These are phyloP conservation scores for Rhodotorula sp. DNA, from an alignment of 1,284 basidiomycete species.

Conservation along the genomic window DNA sequence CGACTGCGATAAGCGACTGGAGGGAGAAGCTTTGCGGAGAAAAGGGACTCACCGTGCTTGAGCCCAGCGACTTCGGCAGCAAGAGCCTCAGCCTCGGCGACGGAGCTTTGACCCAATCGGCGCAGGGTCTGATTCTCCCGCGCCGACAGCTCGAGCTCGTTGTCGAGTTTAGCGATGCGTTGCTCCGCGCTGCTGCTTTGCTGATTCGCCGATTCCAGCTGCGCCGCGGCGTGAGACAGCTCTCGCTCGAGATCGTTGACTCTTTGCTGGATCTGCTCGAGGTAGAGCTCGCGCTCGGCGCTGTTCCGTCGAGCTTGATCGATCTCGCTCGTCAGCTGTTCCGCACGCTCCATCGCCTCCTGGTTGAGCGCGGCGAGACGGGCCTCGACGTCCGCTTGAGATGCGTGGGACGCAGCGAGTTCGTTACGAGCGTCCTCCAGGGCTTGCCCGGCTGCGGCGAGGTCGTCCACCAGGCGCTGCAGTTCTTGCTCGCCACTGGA, in stretches of 20 bases:
- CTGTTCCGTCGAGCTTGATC: neutral
- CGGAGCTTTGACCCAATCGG: constrained; percentile 20
- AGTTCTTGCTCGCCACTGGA: neutral
- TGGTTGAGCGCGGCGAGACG: neutral
- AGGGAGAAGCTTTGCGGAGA: too few relatives aligned
- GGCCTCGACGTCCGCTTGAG: neutral
- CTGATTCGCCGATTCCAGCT: neutral
- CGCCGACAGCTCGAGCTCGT: constrained; percentile 11
- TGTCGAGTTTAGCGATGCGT: constrained; percentile 2
- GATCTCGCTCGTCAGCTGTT: constrained; percentile 4
- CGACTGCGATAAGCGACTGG: neutral
- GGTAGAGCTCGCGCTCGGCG: neutral
- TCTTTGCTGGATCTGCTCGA: constrained; percentile 16
- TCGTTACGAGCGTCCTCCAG: neutral
- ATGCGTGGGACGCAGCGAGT: neutral
- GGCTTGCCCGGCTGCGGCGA: neutral
- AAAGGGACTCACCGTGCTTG: constrained; percentile 3
- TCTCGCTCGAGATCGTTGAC: constrained; percentile 21
- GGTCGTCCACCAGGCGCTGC: neutral
- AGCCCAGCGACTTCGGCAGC: constrained; percentile 7
- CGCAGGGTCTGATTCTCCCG: constrained; percentile 36
- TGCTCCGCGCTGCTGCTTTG: neutral
- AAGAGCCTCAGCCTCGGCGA: constrained; percentile 21
- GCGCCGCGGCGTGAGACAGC: neutral
- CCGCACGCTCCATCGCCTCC: neutral